Conservation (phyloP, 2,329 filamentous ascomycete genomes). For the Colletotrichum destructivum region DNA sequence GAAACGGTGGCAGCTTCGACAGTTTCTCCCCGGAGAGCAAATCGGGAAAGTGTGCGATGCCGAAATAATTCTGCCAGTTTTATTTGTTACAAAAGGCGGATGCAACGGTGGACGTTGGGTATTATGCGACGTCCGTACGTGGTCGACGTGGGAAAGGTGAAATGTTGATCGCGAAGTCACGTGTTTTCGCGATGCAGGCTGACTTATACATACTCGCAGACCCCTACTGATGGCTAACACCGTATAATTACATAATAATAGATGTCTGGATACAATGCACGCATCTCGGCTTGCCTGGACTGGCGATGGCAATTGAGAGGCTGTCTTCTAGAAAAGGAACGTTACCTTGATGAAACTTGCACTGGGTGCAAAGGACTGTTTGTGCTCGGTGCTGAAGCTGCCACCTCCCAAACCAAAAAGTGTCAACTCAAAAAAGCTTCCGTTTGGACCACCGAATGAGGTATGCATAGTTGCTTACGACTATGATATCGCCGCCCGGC, state of each 20-base stretch:
- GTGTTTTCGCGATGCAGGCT: slow-evolving; percentile 39
- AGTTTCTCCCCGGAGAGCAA: not conserved
- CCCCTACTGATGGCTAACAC: fast-evolving
- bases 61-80: not conserved
- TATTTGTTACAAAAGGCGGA: not conserved
- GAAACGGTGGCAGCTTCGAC: not conserved
- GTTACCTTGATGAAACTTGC: no score
- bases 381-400: no score
- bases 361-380: no score
- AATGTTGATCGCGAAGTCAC: slow-evolving; percentile 46
- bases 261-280: no score
- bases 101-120: not conserved
- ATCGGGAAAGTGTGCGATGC: no score
- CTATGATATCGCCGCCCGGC: no score
- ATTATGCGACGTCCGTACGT: slow-evolving; percentile 21
- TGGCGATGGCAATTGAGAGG: not conserved
- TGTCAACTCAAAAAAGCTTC: no score
- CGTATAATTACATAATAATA: not conserved
- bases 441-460: no score
- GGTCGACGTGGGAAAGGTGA: not conserved
- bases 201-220: not conserved
- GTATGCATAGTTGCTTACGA: no score
- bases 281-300: no score
- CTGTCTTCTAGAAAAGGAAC: no score
- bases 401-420: no score